Evolutionary conservation across 2,329 filamentous ascomycete genomes (phyloP).

Genomic region (Hypoxylon sp.): DNA sequence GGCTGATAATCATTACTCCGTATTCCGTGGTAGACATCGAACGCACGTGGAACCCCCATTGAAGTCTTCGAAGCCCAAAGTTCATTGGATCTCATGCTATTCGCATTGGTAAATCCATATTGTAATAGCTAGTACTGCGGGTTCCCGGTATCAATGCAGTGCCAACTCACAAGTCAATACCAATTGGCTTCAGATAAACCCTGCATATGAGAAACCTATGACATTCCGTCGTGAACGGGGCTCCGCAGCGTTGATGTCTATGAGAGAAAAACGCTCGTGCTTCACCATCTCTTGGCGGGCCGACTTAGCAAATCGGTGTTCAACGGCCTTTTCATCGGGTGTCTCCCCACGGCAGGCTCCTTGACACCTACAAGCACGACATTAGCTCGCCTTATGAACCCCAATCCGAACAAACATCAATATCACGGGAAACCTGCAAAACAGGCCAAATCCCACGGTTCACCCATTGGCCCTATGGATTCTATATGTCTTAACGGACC

Average conservation of each 20-base stretch:
- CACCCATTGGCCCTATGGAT: slow-evolving; percentile 7
- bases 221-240: slow-evolving; percentile 18
- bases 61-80: background rate
- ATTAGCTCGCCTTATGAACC: slow-evolving; percentile 20
- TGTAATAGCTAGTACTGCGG: slow-evolving; percentile 34
- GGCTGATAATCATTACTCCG: slow-evolving; percentile 4
- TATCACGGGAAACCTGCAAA: slow-evolving; percentile 29
- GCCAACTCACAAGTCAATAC: slow-evolving; percentile 40
- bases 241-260: slow-evolving; percentile 31
- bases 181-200: slow-evolving; percentile 44
- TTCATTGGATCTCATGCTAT: slow-evolving; percentile 12
- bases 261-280: slow-evolving; percentile 14
- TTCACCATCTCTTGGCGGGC: slow-evolving; percentile 32
- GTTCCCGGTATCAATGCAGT: slow-evolving; percentile 32
- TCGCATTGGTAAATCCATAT: slow-evolving; percentile 37
- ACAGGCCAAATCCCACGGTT: slow-evolving; percentile 8
- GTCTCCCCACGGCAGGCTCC: slow-evolving; percentile 9
- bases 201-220: slow-evolving; percentile 39
- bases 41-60: slow-evolving; percentile 8
- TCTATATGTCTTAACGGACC: background rate
- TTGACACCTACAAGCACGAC: slow-evolving; percentile 7
- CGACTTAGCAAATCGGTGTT: slow-evolving; percentile 32
- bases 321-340: background rate
- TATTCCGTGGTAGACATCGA: background rate
- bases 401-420: slow-evolving; percentile 17